Percentiles rank a stretch among this genome's conserved stretches.
phyloP scores from a whole-genome alignment of 2,329 filamentous ascomycete genomes.

The Fusarium sp. region DNA sequence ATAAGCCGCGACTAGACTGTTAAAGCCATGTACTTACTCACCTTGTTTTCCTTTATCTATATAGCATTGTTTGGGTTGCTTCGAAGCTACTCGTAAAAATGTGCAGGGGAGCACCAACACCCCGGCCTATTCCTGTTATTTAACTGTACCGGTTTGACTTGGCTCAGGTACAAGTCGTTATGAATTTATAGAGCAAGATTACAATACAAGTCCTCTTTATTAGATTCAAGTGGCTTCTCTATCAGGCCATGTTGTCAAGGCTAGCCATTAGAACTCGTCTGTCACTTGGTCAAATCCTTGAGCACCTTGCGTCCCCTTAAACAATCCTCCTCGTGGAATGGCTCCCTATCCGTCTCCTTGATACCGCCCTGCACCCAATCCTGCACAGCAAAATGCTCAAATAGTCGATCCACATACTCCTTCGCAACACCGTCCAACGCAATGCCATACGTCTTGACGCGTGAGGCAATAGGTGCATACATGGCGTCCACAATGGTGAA shows the following conservation, averaged over 20 bases:
- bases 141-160: no score
- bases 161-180: no score
- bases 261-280: no score
- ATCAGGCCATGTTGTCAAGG: no score
- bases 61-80: no score
- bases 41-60: no score
- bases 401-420: conserved; percentile 49
- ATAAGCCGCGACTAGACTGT: no score
- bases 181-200: no score
- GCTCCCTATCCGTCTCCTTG: conserved; percentile 51
- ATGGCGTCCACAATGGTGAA: conserved; percentile 55
- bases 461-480: conserved; percentile 53
- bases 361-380: conserved; percentile 52
- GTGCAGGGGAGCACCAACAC: no score
- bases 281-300: conserved; percentile 39
- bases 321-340: conserved; percentile 50
- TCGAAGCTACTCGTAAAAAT: no score
- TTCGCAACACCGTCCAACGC: conserved; percentile 43
- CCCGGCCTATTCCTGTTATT: no score
- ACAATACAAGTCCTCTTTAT: neutral
- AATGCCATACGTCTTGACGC: conserved; percentile 51
- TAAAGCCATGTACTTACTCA: no score
- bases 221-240: rapidly evolving
- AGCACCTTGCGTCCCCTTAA: conserved; percentile 47
- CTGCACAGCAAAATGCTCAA: conserved; percentile 49